A percentile compares a stretch with the other conserved stretches of the same genome.
Evolutionary conservation across 345 rosid species (phyloP).

Genomic region (Syzygium oleosum): DNA sequence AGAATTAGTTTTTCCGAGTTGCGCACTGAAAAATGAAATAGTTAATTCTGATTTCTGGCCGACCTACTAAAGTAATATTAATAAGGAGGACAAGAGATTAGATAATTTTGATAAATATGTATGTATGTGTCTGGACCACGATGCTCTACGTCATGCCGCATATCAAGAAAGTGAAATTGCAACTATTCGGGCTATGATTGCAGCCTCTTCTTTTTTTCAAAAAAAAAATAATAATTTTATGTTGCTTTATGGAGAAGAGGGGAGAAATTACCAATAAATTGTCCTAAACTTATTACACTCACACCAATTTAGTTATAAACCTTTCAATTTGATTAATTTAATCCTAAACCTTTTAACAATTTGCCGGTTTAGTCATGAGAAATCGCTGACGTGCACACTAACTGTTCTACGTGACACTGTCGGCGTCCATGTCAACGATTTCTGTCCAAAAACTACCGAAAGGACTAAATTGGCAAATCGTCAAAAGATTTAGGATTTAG

Average conservation of each 20-base stretch:
- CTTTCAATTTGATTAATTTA: too few relatives aligned
- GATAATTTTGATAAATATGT: not conserved
- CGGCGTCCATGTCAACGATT: too few relatives aligned
- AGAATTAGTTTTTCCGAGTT: not conserved
- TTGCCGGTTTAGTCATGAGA: too few relatives aligned
- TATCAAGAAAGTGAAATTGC: not conserved
- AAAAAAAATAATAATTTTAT: not conserved
- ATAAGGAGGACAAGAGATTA: not conserved
- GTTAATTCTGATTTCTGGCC: not conserved
- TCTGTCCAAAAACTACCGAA: too few relatives aligned
- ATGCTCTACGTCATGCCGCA: not conserved
- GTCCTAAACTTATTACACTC: too few relatives aligned
- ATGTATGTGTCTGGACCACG: not conserved
- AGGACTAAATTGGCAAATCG: too few relatives aligned
- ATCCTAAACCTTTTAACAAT: too few relatives aligned
- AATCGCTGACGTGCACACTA: too few relatives aligned
- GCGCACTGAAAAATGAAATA: not conserved
- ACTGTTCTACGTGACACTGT: too few relatives aligned
- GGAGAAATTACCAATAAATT: not conserved
- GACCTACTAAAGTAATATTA: not conserved
- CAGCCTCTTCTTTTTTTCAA: not conserved
- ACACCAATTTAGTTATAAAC: too few relatives aligned
- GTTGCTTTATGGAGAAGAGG: not conserved
- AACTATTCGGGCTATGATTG: not conserved
- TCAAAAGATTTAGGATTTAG: too few relatives aligned